Evolutionary conservation across 106 monocot genomes (phyloP).

Genomic region (Dendrobium chrysotoxum): DNA sequence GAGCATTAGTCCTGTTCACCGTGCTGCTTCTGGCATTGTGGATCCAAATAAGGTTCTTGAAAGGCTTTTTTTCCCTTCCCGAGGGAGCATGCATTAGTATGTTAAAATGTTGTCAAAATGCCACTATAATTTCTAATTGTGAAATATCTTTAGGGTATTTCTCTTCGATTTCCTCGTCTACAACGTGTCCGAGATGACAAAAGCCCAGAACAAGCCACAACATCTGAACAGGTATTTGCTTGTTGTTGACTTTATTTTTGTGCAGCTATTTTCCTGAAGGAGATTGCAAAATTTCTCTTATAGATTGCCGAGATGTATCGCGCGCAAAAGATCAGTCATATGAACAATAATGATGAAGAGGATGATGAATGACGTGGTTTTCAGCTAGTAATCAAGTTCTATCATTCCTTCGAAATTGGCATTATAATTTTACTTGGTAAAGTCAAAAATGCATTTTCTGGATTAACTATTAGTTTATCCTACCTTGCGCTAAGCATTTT

Average conservation of each 20-base stretch:
- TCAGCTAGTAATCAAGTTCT: not conserved
- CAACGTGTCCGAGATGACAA: conserved; percentile 81
- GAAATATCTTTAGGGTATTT: conserved; percentile 62
- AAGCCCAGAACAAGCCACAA: conserved; percentile 84
- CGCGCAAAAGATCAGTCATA: conserved; percentile 82
- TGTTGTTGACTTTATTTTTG: not conserved
- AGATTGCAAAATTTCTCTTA: not conserved
- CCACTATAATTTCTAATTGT: not conserved
- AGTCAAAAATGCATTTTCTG: not conserved
- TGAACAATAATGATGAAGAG: conserved; percentile 56
- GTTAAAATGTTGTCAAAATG: not conserved
- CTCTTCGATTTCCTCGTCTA: conserved; percentile 94
- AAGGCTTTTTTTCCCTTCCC: not conserved
- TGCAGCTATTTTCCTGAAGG: not conserved
- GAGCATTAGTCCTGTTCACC: conserved; percentile 98
- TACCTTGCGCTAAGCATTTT: not conserved
- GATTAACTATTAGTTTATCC: not conserved
- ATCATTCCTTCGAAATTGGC: not conserved
- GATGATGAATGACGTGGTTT: conserved; percentile 26
- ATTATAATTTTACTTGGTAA: not conserved
- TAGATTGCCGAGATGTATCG: conserved; percentile 97
- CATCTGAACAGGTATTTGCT: conserved; percentile 68
- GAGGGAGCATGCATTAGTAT: not conserved
- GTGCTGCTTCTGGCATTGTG: conserved; percentile 83
- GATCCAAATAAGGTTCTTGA: conserved; percentile 79